These are phyloP conservation scores for Fraxinus greggii DNA, from an alignment of 305 asterid species.

Conservation along the genomic window DNA sequence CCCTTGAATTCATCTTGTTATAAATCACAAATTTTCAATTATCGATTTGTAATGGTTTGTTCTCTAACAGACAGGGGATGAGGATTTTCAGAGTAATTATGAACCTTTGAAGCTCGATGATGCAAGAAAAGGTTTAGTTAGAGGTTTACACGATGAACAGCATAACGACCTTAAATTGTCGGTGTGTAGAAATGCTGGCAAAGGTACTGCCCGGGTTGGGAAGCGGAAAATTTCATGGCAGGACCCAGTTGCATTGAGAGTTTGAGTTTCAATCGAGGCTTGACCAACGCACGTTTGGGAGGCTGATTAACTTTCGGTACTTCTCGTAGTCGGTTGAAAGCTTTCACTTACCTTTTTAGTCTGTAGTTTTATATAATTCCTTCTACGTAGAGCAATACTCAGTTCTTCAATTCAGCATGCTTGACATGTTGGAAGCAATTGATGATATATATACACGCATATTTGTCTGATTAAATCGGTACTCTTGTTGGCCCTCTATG, in stretches of 20 bases:
- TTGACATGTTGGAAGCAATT: constrained; percentile 17
- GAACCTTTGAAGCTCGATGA: constrained; percentile 50
- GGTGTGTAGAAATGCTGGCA: constrained; percentile 69
- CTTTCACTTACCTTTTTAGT: neutral
- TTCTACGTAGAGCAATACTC: neutral
- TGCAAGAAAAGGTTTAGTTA: constrained; percentile 38
- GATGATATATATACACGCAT: neutral
- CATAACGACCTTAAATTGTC: constrained; percentile 60
- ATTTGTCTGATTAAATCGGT: constrained; percentile 3
- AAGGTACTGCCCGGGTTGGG: constrained; percentile 62
- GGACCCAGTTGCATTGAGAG: constrained; percentile 89
- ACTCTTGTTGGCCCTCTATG: neutral
- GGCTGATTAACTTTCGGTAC: neutral
- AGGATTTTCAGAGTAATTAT: constrained; percentile 42
- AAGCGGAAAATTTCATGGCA: constrained; percentile 94
- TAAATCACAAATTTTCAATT: neutral
- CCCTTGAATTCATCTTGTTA: neutral
- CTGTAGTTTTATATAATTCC: constrained; percentile 9
- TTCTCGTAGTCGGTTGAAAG: neutral
- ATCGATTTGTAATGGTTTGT: neutral
- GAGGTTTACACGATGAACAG: constrained; percentile 59
- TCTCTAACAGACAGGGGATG: constrained; percentile 67
- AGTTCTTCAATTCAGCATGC: neutral
- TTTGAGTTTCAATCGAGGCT: constrained; percentile 33
- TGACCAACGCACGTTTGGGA: neutral